These are phyloP conservation scores for Alternaria infectoria DNA, from an alignment of 2,329 filamentous ascomycete genomes.

Conservation along the genomic window DNA sequence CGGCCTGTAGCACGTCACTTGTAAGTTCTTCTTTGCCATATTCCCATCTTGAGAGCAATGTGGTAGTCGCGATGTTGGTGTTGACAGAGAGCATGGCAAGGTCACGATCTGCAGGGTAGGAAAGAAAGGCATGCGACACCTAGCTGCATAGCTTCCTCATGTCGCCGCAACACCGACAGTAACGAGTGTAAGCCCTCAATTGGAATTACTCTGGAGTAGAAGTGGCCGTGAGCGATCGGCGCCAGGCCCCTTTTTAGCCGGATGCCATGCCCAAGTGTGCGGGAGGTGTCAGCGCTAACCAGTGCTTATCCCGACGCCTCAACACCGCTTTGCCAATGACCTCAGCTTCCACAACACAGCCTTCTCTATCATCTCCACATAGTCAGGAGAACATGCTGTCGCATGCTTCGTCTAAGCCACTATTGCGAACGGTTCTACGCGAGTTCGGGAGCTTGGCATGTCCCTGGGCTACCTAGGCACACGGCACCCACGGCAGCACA, in stretches of 20 bases:
- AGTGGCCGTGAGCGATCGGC: background rate
- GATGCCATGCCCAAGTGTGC: background rate
- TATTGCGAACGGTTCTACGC: background rate
- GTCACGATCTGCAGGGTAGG: too few species aligned
- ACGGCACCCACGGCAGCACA: background rate
- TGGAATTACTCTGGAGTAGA: background rate
- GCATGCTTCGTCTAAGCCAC: background rate
- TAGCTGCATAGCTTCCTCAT: background rate
- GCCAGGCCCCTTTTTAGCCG: conserved; percentile 3
- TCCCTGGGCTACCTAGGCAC: background rate
- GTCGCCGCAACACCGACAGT: background rate
- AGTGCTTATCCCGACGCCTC: conserved; percentile 5
- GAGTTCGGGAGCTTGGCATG: background rate
- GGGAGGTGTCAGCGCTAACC: background rate
- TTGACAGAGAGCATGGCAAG: background rate
- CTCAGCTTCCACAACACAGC: background rate
- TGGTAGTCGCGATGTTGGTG: background rate
- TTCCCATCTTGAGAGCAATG: background rate
- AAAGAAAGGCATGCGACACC: background rate
- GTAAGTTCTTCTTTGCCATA: background rate
- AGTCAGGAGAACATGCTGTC: background rate
- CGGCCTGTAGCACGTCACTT: background rate
- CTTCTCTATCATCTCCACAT: background rate
- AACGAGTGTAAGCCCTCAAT: background rate
- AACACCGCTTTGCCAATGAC: background rate